Percentiles rank a stretch among this genome's conserved stretches.
Conservation (phyloP, 768 basidiomycete species). For the Cubamyces sp. region DNA sequence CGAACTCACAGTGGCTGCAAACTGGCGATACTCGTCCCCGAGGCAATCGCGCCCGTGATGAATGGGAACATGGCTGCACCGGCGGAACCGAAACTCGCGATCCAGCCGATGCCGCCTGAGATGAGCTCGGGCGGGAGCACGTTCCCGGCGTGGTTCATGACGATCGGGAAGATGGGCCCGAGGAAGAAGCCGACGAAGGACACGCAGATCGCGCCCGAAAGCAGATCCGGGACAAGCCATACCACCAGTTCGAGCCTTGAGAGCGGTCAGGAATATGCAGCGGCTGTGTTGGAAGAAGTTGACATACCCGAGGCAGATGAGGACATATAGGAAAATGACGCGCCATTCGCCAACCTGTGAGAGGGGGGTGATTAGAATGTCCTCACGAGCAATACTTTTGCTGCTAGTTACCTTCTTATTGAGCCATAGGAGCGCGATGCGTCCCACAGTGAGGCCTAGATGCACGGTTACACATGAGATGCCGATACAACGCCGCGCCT, state of each 20-base stretch:
- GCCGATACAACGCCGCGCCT: neutral
- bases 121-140: slow-evolving; percentile 50
- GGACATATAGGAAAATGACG: slow-evolving; percentile 42
- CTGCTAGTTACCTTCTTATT: slow-evolving; percentile 42
- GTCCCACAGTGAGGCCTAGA: slow-evolving; percentile 54
- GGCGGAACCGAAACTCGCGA: slow-evolving; percentile 52
- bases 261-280: slow-evolving; percentile 19
- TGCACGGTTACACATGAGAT: neutral
- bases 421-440: slow-evolving; percentile 54
- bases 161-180: slow-evolving; percentile 51
- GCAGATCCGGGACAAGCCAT: slow-evolving; percentile 58
- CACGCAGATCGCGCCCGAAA: slow-evolving; percentile 55
- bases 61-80: slow-evolving; percentile 58
- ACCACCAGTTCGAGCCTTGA: slow-evolving; percentile 56
- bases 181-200: slow-evolving; percentile 58
- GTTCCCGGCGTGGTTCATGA: slow-evolving; percentile 44
- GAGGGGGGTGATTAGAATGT: neutral
- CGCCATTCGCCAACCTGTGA: slow-evolving; percentile 43
- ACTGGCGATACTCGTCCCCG: slow-evolving; percentile 44
- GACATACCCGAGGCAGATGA: slow-evolving; percentile 42
- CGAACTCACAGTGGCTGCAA: slow-evolving; percentile 52
- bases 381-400: neutral
- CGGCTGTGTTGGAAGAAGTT: neutral
- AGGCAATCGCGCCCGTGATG: slow-evolving; percentile 49
- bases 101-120: slow-evolving; percentile 51